Percentiles rank a stretch among this genome's conserved stretches.
These are phyloP conservation scores for Handroanthus guayacan DNA, from an alignment of 257 asterid genomes.

Conservation along the genomic window DNA sequence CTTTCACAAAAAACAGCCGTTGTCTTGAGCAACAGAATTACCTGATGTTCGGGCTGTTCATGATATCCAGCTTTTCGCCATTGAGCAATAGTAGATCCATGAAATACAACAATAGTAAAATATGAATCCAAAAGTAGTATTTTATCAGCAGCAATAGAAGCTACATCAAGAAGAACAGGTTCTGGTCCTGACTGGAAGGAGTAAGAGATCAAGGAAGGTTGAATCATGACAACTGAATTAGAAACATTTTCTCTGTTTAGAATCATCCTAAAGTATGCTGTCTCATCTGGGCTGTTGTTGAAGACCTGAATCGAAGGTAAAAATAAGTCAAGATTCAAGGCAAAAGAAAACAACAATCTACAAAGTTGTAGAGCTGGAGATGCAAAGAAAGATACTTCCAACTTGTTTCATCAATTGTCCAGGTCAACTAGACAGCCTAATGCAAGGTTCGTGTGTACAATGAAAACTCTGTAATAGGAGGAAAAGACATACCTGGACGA, in stretches of 20 bases:
- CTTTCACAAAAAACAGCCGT: constrained; percentile 11
- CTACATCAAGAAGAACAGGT: constrained; percentile 96
- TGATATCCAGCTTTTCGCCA: constrained; percentile 98
- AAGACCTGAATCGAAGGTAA: constrained; percentile 65
- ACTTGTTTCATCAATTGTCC: constrained; percentile 8
- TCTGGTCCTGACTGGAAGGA: constrained; percentile 92
- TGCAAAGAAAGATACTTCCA: constrained; percentile 5
- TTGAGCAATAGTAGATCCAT: constrained; percentile 93
- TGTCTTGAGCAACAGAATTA: constrained; percentile 43
- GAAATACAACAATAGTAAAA: constrained; percentile 91
- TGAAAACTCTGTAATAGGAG: constrained; percentile 16
- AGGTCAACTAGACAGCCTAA: constrained; percentile 2
- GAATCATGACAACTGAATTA: constrained; percentile 98
- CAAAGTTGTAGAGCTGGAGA: constrained; percentile 15
- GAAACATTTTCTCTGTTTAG: constrained; percentile 88
- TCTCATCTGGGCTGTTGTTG: constrained; percentile 98
- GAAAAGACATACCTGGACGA: constrained; percentile 75
- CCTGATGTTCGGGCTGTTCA: constrained; percentile 93
- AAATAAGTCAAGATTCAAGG: constrained; percentile 39
- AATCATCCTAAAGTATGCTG: constrained; percentile 94
- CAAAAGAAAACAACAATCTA: constrained; percentile 27
- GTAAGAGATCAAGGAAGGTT: constrained; percentile 95
- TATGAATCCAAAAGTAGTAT: constrained; percentile 94
- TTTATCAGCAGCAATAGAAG: constrained; percentile 89
- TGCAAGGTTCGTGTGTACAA: too few relatives aligned